phyloP scores from a whole-genome alignment of 495 filamentous ascomycete genomes.

The Haplographium delicatum region DNA sequence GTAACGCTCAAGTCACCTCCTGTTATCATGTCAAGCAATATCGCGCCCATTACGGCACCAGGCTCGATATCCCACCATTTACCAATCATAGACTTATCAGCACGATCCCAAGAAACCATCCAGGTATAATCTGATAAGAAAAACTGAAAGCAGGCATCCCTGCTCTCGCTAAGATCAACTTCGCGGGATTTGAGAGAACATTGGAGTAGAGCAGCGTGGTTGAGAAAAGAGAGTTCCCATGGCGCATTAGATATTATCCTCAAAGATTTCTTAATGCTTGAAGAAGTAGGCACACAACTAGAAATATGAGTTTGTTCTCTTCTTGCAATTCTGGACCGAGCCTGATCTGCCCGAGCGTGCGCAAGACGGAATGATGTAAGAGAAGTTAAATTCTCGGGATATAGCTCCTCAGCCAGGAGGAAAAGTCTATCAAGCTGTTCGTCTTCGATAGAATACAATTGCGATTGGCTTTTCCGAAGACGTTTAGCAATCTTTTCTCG shows the following conservation, averaged over 20 bases:
- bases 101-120: constrained; percentile 17
- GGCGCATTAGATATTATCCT: constrained; percentile 6
- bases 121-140: constrained; percentile 11
- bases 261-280: not conserved
- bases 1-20: not conserved
- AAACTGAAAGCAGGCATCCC: constrained; percentile 11
- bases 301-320: constrained; percentile 10
- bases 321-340: constrained; percentile 1
- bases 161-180: not conserved
- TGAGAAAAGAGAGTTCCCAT: constrained; percentile 12
- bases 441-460: constrained; percentile 10
- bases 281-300: constrained; percentile 4
- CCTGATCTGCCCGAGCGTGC: constrained; percentile 1
- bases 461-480: constrained; percentile 5
- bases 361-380: constrained; percentile 3
- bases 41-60: constrained; percentile 3
- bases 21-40: constrained; percentile 7
- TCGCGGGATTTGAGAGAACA: no score
- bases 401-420: constrained; percentile 10
- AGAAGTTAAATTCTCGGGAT: not conserved
- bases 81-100: constrained; percentile 1
- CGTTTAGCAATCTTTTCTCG: constrained; percentile 7
- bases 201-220: constrained; percentile 3
- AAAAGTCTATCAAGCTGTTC: constrained; percentile 9
- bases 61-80: constrained; percentile 18